Base-by-base conservation (phyloP, 345 rosid species). In the Gossypium bickii region DNA sequence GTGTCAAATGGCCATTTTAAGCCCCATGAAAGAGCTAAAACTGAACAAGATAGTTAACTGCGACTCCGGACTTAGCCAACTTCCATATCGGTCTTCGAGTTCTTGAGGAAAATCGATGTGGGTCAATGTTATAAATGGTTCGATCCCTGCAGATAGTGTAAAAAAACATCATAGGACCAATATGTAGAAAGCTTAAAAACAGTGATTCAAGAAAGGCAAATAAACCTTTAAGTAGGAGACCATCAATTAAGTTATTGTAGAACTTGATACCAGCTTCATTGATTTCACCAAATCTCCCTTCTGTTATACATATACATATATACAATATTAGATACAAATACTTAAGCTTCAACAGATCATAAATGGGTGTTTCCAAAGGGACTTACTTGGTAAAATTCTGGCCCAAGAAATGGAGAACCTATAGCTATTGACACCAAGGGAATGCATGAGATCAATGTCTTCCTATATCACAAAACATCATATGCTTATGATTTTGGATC, bases 361-460 rank as follows among this genome's bases (percentile, higher is more conserved):
- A 9, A 16, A 34, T 38, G 67, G n/a, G 7, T 34, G 41, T 17
- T 9, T 2, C n/a, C 13, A 25, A 61, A 61, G 20, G 53, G 55
- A 59, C 92, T 84, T 77, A 93, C 98, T 82, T 7, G 98, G 92
- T 76, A 93, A 83, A 67, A 91, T 63, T 82, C 98, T 81, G 11
- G 97, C 85, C 97, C 97, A 88, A 48, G 97, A 89, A 61, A 90
- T 86, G 16, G 97, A 91, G 79, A 93, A 89, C 20, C 92, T 82
- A 55, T 89, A 90, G 83, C 91, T 86, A 72, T 86, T 81, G 64
- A 86, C 87, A 49, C 94, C 93, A 25, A 93, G 82, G 38, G 71
- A 66, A 8, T 73, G 78, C 98, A 89, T 91, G 47, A 87, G 81
- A 55, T 85, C 81, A 59, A 88, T 69, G 68, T 89, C 97, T 61